Conservation (phyloP, 176 grass and related monocot genomes). For the Oryza glumipatula region DNA sequence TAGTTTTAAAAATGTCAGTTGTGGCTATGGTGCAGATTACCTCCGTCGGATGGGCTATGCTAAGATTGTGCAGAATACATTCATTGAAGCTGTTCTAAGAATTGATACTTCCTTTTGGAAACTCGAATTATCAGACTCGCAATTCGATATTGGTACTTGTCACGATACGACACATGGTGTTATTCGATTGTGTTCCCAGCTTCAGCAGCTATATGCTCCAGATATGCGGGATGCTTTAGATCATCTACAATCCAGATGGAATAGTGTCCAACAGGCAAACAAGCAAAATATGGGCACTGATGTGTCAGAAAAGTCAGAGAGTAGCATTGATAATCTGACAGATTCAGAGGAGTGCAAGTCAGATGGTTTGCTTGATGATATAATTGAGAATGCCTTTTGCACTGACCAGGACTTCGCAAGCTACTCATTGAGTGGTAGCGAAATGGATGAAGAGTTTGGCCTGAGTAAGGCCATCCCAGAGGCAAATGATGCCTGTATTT, state of each 20-base stretch:
- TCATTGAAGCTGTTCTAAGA: conserved; percentile 69
- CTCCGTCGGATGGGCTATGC: conserved; percentile 69
- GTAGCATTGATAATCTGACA: conserved; percentile 44
- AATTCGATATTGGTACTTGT: conserved; percentile 75
- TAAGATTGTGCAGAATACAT: conserved; percentile 69
- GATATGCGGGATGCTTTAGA: conserved; percentile 84
- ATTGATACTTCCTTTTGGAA: conserved; percentile 69
- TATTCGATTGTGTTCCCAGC: conserved; percentile 68
- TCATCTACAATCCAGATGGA: conserved; percentile 99
- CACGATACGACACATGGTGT: conserved; percentile 80
- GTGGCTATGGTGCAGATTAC: conserved; percentile 64
- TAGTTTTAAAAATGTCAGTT: conserved; percentile 51
- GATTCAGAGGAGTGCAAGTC: conserved; percentile 48
- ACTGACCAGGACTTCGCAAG: conserved; percentile 25
- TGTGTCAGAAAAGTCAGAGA: conserved; percentile 52
- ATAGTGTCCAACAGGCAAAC: conserved; percentile 70
- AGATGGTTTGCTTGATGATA: conserved; percentile 88
- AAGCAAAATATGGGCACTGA: conserved; percentile 47
- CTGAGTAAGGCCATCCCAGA: conserved; percentile 7
- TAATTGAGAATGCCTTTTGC: conserved; percentile 88
- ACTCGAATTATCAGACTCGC: conserved; percentile 81
- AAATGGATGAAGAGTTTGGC: conserved; percentile 53
- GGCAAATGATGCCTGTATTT: conserved; percentile 26
- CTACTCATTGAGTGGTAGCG: conserved; percentile 50
- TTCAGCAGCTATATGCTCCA: conserved; percentile 86